Base-by-base conservation (phyloP, 768 basidiomycete species). In the Hygrocybe coccinea region DNA sequence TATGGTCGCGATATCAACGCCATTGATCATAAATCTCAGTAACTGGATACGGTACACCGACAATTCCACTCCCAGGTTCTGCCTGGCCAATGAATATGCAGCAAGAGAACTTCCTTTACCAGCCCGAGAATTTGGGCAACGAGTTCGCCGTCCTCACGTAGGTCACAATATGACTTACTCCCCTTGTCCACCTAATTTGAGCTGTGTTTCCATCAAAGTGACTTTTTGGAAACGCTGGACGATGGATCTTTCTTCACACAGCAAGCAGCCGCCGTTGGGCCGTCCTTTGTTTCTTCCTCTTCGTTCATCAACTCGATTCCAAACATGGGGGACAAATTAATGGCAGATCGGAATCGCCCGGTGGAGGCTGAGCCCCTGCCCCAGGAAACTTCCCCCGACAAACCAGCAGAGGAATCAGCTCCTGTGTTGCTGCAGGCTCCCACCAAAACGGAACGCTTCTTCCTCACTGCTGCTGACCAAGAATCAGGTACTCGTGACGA, bases 391-490 rank as follows among this genome's bases (percentile, higher is more conserved):
- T 35, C 35, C 6, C 24, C 52, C 5, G 43, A 55, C 11, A 17
- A 44, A 22, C 58, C 62, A 37, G 57, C 70, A 46, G 63, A 74
- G 36, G 75, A 77, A 39, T 71, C 77, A 34, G 69, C 76, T 1
- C 71, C 75, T 0, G 76, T 81, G 3, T 79, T 89, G 3, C 77
- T 91, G 1, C 86, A 86, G 0, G 80, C 86, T 0, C 84, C 86
- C 12, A 89, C 81, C 1, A 89, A 87, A 65, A 88, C 91, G 0
- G 95, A 98, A 67, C 81, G 79, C 48, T 98, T 95, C 72, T 76
- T 97, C 57, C 76, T 97, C 21, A 95, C 91, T 0, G 95, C 95
- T 3, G 95, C 95, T 0, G 95, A 97, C 69, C 95, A 97, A 64
- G 90, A 89, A 52, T 82, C 88, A 1, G 95, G 95, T 0, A 88